Evolutionary conservation across 306 rosid species (phyloP), one percentile per base, ranked within the genome.

Genomic region (Vigna angularis): DNA sequence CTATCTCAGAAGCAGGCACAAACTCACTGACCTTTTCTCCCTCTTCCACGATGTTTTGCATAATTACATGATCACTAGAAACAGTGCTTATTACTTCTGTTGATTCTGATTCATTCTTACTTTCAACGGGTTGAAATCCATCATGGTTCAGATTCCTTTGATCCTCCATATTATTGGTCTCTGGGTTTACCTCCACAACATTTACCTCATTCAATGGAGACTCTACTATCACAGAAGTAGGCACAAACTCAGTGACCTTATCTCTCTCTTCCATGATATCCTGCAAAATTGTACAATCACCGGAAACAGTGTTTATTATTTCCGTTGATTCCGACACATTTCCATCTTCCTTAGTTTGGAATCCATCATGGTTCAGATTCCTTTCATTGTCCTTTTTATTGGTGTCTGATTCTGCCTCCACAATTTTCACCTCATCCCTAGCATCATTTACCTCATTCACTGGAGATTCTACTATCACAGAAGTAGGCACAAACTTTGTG

Each of bases 381-480:
- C 50, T 38, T 82, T 78, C 63, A 57, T 86, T 83, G 79, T 49
- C 91, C 4, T 50, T 81, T 57, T 79, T 76, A 84, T 81, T 84
- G 72, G 80, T 79, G 73, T 82, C 91, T 0, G 81, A 84, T 64
- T 84, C 10, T 42, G 3, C 47, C 20, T 5, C 22, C 20, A 16
- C 88, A 74, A 86, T 87, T 84, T 83, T 87, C 42, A 66, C 92
- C 42, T 86, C 88, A 66, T 83, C 22, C 22, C 22, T 20, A 20
- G 22, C 22, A 20, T 20, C 22, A 20, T 20, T 87, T 42, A 66
- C 92, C 42, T 86, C 88, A 66, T 83, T 85, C 74, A 42, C 13
- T 0, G 13, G 47, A 9, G 47, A 42, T 42, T 9, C 11, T 40
- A 40, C 47, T 42, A 9, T 9, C 12, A 8, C 13, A 9, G 13